Conservation (phyloP, 1,284 basidiomycete genomes). For the Boletellus sp. region DNA sequence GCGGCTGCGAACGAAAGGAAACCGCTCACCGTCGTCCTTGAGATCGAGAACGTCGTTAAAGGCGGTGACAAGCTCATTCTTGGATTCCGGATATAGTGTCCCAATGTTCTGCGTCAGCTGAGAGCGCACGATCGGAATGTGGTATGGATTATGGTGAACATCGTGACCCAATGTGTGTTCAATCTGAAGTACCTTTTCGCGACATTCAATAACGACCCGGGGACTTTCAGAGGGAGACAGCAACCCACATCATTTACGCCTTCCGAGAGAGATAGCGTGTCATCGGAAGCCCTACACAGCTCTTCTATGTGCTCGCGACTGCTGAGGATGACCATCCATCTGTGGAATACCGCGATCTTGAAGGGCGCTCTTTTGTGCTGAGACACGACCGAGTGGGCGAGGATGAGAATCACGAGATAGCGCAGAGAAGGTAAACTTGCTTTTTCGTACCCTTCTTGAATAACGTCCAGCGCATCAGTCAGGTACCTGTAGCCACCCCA, state of each 20-base stretch:
- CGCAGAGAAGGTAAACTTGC: neutral
- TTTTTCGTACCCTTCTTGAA: constrained; percentile 26
- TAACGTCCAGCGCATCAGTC: constrained; percentile 6
- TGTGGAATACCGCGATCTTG: constrained; percentile 38
- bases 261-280: constrained; percentile 12
- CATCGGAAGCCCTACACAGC: constrained; percentile 38
- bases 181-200: neutral
- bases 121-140: constrained; percentile 22
- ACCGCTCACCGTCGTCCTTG: constrained; percentile 15
- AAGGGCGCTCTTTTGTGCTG: constrained; percentile 41
- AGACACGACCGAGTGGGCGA: neutral
- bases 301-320: constrained; percentile 40
- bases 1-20: no score
- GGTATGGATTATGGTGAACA: constrained; percentile 27
- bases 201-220: neutral
- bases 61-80: constrained; percentile 32
- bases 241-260: constrained; percentile 7
- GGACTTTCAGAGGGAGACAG: neutral
- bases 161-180: constrained; percentile 22
- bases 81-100: constrained; percentile 24
- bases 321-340: constrained; percentile 42
- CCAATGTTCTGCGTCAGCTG: constrained; percentile 33
- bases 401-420: neutral
- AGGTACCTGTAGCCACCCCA: constrained; percentile 11
- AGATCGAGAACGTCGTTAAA: constrained; percentile 28